Evolutionary conservation across 768 basidiomycete species (phyloP), one percentile per base, ranked within the genome.

Genomic region (Podaxis sp.): DNA sequence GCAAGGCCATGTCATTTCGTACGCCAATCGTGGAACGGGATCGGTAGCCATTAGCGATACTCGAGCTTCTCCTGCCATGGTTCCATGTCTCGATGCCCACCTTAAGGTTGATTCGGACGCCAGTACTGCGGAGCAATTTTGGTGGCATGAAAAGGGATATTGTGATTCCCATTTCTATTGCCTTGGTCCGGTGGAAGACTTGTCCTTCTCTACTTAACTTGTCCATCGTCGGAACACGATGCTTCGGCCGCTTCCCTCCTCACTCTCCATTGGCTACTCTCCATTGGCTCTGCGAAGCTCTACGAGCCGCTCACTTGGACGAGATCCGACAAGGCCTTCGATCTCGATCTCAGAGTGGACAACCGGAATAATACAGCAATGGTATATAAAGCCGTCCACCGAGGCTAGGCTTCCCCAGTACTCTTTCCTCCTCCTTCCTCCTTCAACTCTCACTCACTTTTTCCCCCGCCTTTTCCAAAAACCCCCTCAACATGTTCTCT

Each of bases 401-500:
- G 11, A 28, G 27, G 25, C 27, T 55, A 25, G 5, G 42, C 28
- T 55, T 56, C 62, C 21, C 21, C 58, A 53, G 53, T 18, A 37
- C 38, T 6, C 44, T 50, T 38, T 27, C 21, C 32, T 11, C 47
- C 32, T 11, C 47, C 23, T 14, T 23, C 27, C 51, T 13, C 28
- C 23, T 42, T n/a, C 48, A 37, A n/a, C 46, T 25, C 25, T 13
- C 38, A 40, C 25, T 36, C 32, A 55, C 57, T 61, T 23, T 2
- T 35, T 7, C 28, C 40, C 40, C 28, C 14, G 27, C 38, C 50
- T 48, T 51, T 28, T 14, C n/a, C 36, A 18, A 21, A 18, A 21
- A 23, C 23, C 35, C 7, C 32, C 10, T 6, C 50, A 64, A 16
- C 9, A 65, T 67, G 66, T 61, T 68, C 58, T 54, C 57, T 55